Evolutionary conservation across 1,284 basidiomycete species (phyloP).

Genomic region (Pseudozyma flocculosa): DNA sequence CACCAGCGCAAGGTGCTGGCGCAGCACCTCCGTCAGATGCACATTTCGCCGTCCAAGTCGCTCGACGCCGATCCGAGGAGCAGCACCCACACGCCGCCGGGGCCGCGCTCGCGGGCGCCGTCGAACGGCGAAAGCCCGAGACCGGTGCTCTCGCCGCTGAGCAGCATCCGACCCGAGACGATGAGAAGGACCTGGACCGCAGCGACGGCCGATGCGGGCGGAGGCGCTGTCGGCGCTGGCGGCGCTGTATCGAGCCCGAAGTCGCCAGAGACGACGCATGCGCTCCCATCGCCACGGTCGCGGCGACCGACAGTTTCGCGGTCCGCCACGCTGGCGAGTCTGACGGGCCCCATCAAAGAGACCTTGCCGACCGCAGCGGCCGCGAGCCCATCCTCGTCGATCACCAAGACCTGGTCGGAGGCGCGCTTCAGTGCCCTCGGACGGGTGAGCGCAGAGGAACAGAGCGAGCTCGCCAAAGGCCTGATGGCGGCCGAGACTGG

Average conservation of each 20-base stretch:
- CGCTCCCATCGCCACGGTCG: background rate
- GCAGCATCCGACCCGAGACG: background rate
- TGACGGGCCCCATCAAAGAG: background rate
- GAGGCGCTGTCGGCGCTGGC: too few species aligned
- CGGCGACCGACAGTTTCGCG: background rate
- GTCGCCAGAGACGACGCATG: background rate
- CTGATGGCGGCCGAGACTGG: slow-evolving; percentile 16
- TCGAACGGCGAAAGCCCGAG: background rate
- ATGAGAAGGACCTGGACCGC: background rate
- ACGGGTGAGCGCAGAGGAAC: slow-evolving; percentile 1
- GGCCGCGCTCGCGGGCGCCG: background rate
- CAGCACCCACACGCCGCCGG: background rate
- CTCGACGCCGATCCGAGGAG: slow-evolving; percentile 1
- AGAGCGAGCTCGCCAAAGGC: slow-evolving; percentile 19
- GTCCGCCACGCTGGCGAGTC: background rate
- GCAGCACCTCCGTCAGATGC: slow-evolving; percentile 23
- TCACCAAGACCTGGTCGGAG: background rate
- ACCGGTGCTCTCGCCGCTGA: background rate
- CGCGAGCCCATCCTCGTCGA: background rate
- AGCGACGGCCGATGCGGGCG: too few species aligned
- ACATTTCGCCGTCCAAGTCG: slow-evolving; percentile 11
- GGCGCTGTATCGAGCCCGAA: background rate
- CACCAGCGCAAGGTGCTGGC: slow-evolving; percentile 27
- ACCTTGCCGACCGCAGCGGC: too few species aligned
- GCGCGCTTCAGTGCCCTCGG: background rate